Percentiles rank a stretch among this genome's conserved stretches.
phyloP scores from a whole-genome alignment of 768 basidiomycete species.

The Mrakia blollopis region DNA sequence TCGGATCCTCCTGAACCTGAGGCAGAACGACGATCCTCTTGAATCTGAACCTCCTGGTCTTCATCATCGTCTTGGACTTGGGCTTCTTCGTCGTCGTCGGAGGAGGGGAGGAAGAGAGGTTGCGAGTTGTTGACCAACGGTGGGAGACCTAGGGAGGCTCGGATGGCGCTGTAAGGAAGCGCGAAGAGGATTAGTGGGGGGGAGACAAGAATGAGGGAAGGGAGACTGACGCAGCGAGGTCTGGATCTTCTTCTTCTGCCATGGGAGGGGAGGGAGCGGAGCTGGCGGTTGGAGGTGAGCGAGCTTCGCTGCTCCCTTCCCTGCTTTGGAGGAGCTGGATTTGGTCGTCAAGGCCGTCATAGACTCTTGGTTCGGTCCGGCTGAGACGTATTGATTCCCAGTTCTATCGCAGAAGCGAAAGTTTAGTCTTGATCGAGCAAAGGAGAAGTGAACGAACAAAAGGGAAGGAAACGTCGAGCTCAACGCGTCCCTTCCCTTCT shows the following conservation, averaged over 20 bases:
- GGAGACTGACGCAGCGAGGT: neutral
- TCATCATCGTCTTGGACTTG: no score
- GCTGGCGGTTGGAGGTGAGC: neutral
- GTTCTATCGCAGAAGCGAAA: no score
- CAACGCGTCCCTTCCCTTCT: neutral
- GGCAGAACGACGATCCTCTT: neutral
- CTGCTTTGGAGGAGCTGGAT: no score
- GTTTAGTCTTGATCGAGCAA: no score
- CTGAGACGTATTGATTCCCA: no score
- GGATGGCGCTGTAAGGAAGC: neutral
- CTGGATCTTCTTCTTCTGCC: neutral
- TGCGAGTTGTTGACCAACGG: neutral
- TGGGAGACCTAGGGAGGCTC: neutral
- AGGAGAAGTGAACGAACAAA: no score
- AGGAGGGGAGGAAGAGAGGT: neutral
- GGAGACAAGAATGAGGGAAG: neutral
- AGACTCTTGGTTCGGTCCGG: no score
- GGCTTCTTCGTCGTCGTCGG: neutral
- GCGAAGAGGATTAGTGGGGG: neutral
- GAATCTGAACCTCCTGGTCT: no score
- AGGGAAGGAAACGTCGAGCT: neutral
- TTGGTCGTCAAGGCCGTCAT: neutral
- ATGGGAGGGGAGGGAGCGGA: neutral
- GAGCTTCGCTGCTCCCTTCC: neutral
- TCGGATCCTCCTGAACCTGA: neutral